Base-by-base conservation (phyloP, 768 basidiomycete species). In the Mycena albidolilacea region DNA sequence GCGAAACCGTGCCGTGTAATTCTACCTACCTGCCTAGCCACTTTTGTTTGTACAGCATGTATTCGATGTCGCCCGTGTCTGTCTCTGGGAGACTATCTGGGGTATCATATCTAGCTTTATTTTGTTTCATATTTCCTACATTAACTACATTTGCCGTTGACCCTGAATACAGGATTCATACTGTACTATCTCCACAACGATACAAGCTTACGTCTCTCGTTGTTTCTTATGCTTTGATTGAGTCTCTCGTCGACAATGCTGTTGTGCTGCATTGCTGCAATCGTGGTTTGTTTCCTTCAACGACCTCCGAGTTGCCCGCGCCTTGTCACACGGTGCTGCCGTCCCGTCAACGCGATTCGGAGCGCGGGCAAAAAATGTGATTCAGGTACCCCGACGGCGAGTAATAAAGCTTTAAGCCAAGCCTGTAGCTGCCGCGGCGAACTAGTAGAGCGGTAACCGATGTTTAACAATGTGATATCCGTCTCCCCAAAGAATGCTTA, bases 151-250 rank as follows among this genome's bases (percentile, higher is more conserved):
- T 48, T 14, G 46, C 46, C 7, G 46, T 48, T 48, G 46, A 48
- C 46, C 15, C 46, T 21, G 50, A 52, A 52, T 52, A 62, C 21
- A 62, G 61, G 43, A 46, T 62, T 35, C 23, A 62, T 46, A 62
- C 43, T 23, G 60, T 41, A 61, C 60, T 23, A 61, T 61, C 21
- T 44, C 19, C 11, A 44, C 39, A 44, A 61, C 41, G 61, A 62
- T 62, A 30, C 43, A 46, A 62, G 61, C 61, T 61, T 61, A 61
- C 44, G 60, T n/a, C 44, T 39, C 60, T 61, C 41, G 39, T 61
- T 58, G 19, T 37, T 58, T 58, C 57, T 58, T 58, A 58, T 58
- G 19, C 12, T 38, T 58, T 37, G 35, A 58, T 58, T 58, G 57
- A 58, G 57, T 14, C 14, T 38, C 10, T 58, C 57, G 57, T 58